Conservation (phyloP, 1,139 yeast species). For the Zygotorulaspora mrakii region DNA sequence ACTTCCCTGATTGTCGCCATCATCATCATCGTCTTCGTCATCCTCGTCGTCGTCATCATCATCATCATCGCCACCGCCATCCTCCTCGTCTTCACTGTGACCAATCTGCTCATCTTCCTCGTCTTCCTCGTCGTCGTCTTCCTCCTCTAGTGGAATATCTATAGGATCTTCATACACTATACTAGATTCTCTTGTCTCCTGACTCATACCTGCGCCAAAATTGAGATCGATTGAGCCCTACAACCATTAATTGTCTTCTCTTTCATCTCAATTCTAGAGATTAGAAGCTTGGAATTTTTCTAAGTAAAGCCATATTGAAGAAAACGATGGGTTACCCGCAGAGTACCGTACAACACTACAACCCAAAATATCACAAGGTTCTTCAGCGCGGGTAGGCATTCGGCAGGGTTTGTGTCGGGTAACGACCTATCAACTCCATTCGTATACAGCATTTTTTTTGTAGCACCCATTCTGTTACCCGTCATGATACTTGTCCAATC, state of each 20-base stretch:
- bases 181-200: constrained; percentile 13
- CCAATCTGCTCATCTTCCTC: constrained; percentile 12
- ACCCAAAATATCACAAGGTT: no score
- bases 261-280: no score
- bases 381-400: no score
- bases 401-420: no score
- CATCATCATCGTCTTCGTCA: constrained; percentile 13
- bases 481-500: no score
- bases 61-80: constrained; percentile 10
- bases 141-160: constrained; percentile 19
- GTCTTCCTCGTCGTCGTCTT: constrained; percentile 18
- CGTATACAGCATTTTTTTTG: no score
- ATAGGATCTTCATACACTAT: constrained; percentile 24
- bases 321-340: background rate
- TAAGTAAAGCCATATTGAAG: no score
- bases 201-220: constrained; percentile 7
- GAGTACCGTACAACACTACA: background rate
- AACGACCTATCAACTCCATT: no score
- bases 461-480: no score
- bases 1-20: constrained; percentile 7
- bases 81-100: constrained; percentile 6
- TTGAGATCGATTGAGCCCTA: background rate
- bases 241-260: background rate
- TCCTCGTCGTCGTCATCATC: constrained; percentile 13
- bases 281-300: no score